Evolutionary conservation across 495 filamentous ascomycete species (phyloP).

Genomic region (Xylaria nigripes): DNA sequence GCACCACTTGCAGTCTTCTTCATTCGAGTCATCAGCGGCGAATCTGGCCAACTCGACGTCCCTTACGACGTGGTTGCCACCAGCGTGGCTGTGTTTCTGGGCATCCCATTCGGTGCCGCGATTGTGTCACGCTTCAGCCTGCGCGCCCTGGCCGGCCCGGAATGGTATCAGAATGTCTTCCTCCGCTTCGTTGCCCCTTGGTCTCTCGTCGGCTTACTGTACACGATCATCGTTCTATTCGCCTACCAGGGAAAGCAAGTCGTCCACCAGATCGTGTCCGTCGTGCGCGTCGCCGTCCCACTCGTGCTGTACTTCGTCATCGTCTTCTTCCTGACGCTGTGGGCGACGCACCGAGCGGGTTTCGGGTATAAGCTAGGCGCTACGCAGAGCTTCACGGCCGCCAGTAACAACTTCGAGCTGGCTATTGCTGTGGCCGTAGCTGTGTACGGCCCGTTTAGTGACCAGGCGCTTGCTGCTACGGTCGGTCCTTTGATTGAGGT

Average conservation of each 20-base stretch:
- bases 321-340: conserved; percentile 64
- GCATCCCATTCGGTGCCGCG: conserved; percentile 75
- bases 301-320: conserved; percentile 71
- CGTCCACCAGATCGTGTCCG: conserved; percentile 75
- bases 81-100: conserved; percentile 75
- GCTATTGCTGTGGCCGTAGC: conserved; percentile 89
- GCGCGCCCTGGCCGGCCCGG: conserved; percentile 41
- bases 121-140: conserved; percentile 63
- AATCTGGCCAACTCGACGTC: conserved; percentile 35
- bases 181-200: conserved; percentile 60
- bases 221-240: conserved; percentile 80
- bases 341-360: conserved; percentile 48
- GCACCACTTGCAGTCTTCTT: conserved; percentile 75
- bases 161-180: conserved; percentile 62
- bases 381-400: conserved; percentile 89
- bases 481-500: conserved; percentile 91
- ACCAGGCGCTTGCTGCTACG: conserved; percentile 82
- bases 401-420: conserved; percentile 92
- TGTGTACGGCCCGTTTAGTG: conserved; percentile 68
- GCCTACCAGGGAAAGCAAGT: conserved; percentile 72
- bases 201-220: conserved; percentile 77
- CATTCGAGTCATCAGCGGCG: conserved; percentile 57
- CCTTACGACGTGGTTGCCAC: conserved; percentile 66
- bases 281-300: conserved; percentile 71
- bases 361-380: conserved; percentile 64